A percentile compares a stretch with the other conserved stretches of the same genome.
phyloP scores from a whole-genome alignment of 2,329 filamentous ascomycete species.

The Kalmusia sp. region DNA sequence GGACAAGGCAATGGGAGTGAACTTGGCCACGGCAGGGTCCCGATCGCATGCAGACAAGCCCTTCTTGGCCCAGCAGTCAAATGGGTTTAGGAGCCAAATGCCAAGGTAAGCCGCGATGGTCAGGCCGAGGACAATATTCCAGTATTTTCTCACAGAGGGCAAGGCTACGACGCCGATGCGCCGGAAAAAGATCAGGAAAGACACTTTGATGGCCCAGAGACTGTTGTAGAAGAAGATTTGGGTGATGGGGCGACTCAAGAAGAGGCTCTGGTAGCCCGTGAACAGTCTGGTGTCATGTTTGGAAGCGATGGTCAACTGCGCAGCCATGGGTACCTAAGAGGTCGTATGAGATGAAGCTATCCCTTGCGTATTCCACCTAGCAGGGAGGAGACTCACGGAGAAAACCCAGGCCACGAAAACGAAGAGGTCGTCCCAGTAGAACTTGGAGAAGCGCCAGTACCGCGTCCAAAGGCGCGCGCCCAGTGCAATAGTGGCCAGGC shows the following conservation, averaged over 20 bases:
- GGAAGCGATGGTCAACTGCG: not conserved
- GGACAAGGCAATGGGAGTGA: slow-evolving; percentile 8
- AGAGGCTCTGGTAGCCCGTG: not conserved
- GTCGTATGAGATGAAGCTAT: not conserved
- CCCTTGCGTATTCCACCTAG: not conserved
- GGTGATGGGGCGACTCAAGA: slow-evolving; percentile 9
- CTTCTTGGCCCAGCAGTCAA: slow-evolving; percentile 10
- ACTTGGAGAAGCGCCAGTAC: slow-evolving; percentile 10
- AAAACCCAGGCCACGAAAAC: slow-evolving; percentile 10
- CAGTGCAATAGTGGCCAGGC: slow-evolving; percentile 3
- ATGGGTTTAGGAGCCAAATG: slow-evolving; percentile 5
- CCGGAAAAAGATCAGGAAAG: slow-evolving; percentile 13
- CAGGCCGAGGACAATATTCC: not conserved
- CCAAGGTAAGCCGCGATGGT: slow-evolving; percentile 6
- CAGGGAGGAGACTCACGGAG: not conserved
- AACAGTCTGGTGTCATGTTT: not conserved
- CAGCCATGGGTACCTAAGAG: not conserved
- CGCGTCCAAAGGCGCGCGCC: slow-evolving; percentile 4
- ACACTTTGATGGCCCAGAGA: slow-evolving; percentile 13
- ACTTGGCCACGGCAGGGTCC: not conserved
- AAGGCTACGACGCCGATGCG: slow-evolving; percentile 6
- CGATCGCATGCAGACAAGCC: slow-evolving; percentile 2
- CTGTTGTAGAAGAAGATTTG: slow-evolving; percentile 12
- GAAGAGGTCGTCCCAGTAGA: slow-evolving; percentile 18
- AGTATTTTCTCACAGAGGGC: slow-evolving; percentile 4